These are phyloP conservation scores for Scheffersomyces spartinae DNA, from an alignment of 805 yeast genomes.

Conservation along the genomic window DNA sequence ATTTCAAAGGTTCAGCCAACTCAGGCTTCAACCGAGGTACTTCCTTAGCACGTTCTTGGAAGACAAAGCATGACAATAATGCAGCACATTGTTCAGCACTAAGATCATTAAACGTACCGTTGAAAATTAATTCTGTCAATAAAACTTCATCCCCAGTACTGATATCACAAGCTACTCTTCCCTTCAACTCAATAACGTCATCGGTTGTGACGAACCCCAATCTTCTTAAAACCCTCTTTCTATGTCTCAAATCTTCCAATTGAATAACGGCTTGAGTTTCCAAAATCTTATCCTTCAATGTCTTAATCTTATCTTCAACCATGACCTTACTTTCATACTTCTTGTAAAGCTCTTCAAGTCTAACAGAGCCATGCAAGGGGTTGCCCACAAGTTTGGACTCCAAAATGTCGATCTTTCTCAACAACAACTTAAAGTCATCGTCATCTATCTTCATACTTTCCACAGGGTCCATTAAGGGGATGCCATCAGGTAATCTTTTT, in stretches of 20 bases:
- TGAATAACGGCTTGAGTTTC: constrained; percentile 90
- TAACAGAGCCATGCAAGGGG: constrained; percentile 52
- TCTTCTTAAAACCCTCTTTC: constrained; percentile 87
- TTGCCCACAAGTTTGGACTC: constrained; percentile 64
- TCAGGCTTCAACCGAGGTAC: constrained; percentile 79
- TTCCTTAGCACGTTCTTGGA: constrained; percentile 91
- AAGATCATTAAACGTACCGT: constrained; percentile 87
- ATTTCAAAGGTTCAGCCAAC: constrained; percentile 82
- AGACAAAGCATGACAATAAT: constrained; percentile 84
- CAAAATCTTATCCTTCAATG: constrained; percentile 49
- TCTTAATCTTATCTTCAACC: constrained; percentile 46
- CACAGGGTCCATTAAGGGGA: constrained; percentile 86
- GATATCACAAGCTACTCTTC: constrained; percentile 95
- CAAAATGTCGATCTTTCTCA: constrained; percentile 72
- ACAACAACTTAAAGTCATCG: constrained; percentile 56
- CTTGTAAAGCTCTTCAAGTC: constrained; percentile 51
- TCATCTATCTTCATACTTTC: constrained; percentile 89
- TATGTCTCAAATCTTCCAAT: constrained; percentile 83
- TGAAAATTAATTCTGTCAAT: constrained; percentile 85
- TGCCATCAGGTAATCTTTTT: constrained; percentile 78
- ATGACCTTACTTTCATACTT: constrained; percentile 56
- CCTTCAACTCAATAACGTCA: constrained; percentile 91
- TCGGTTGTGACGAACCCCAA: constrained; percentile 78
- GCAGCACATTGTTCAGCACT: constrained; percentile 89
- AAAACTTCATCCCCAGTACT: constrained; percentile 81